A percentile compares a stretch with the other conserved stretches of the same genome.
phyloP scores from a whole-genome alignment of 2,329 filamentous ascomycete species.

The Aspergillus sp. region DNA sequence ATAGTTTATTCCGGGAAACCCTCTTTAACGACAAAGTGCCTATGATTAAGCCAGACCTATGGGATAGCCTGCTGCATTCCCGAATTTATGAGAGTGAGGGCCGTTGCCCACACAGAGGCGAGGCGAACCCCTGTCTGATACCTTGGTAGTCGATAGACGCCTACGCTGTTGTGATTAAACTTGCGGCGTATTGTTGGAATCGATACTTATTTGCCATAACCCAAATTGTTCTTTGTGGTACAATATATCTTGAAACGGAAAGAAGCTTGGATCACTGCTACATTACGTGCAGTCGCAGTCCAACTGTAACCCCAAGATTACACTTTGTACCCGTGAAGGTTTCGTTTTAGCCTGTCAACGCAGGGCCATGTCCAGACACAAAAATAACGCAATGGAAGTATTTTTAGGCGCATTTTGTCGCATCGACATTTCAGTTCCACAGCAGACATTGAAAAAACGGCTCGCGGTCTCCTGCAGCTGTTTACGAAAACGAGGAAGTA shows the following conservation, averaged over 20 bases:
- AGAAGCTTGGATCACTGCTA: conserved; percentile 2
- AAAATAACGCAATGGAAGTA: not conserved
- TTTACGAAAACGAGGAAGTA: conserved; percentile 14
- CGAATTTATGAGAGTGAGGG: not conserved
- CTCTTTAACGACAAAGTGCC: conserved; percentile 23
- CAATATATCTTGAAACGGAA: not conserved
- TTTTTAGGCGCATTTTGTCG: conserved; percentile 3
- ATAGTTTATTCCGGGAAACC: conserved; percentile 31
- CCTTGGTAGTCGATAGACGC: not conserved
- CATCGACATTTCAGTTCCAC: conserved; percentile 28
- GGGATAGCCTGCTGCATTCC: not conserved
- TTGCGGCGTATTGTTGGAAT: not conserved
- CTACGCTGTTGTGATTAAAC: not conserved
- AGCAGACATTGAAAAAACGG: conserved; percentile 36
- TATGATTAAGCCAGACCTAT: not conserved
- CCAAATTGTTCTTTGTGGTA: not conserved
- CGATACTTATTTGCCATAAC: not conserved
- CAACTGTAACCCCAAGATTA: conserved; percentile 6
- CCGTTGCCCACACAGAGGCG: not conserved
- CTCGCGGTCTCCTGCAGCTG: conserved; percentile 31
- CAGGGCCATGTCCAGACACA: not conserved
- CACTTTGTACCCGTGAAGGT: not conserved
- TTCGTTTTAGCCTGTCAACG: not conserved
- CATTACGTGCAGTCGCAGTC: conserved; percentile 3
- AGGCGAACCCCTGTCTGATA: not conserved